phyloP scores from a whole-genome alignment of 495 filamentous ascomycete species.

The Talaromyces borbonicus region DNA sequence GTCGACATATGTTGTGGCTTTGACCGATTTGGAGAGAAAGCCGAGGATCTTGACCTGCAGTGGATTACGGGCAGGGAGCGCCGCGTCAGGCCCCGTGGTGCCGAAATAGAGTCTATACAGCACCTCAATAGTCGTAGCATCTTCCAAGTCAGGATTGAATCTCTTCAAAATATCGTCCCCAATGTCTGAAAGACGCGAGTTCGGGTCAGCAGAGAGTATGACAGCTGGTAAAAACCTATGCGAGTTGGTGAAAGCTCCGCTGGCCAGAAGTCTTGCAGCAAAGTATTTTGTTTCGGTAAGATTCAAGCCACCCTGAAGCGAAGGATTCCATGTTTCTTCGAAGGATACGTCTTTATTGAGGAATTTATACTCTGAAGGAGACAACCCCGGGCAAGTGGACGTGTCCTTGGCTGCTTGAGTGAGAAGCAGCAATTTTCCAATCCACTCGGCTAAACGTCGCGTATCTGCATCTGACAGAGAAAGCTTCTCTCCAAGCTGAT shows the following conservation, averaged over 20 bases:
- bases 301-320: slow-evolving; percentile 51
- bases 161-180: slow-evolving; percentile 83
- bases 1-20: slow-evolving; percentile 51
- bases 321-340: slow-evolving; percentile 60
- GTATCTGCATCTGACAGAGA: slow-evolving; percentile 64
- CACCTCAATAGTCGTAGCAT: slow-evolving; percentile 46
- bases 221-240: slow-evolving; percentile 78
- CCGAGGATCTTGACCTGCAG: slow-evolving; percentile 67
- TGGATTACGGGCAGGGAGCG: slow-evolving; percentile 49
- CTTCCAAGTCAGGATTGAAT: slow-evolving; percentile 56
- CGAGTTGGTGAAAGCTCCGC: slow-evolving; percentile 69
- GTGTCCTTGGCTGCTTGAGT: slow-evolving; percentile 29
- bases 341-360: slow-evolving; percentile 46
- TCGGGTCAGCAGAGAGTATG: slow-evolving; percentile 69
- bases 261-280: slow-evolving; percentile 61
- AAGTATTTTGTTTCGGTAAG: slow-evolving; percentile 55
- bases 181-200: slow-evolving; percentile 67
- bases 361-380: slow-evolving; percentile 61
- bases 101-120: slow-evolving; percentile 66
- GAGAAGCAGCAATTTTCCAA: slow-evolving; percentile 72
- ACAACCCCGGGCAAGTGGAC: slow-evolving; percentile 57
- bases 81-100: slow-evolving; percentile 23
- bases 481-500: slow-evolving; percentile 50
- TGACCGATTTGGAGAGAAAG: slow-evolving; percentile 66
- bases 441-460: slow-evolving; percentile 61